phyloP scores from a whole-genome alignment of 208 protist genomes.

The Wallacemonas rigidus region DNA sequence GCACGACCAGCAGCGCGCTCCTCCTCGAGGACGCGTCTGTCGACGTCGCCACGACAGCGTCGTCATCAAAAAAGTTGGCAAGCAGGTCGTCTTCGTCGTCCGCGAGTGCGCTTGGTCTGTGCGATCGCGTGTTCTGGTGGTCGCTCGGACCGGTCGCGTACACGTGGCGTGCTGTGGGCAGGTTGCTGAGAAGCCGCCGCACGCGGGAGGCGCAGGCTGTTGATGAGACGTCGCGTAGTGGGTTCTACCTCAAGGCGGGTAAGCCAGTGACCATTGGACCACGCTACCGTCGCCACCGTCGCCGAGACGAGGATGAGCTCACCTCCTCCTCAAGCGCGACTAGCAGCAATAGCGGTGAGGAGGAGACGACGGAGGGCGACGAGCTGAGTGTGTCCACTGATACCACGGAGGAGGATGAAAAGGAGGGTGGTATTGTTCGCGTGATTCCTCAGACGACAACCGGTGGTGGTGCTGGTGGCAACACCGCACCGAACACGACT shows the following conservation, averaged over 20 bases:
- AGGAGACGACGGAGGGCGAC: conserved; percentile 4
- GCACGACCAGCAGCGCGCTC: not conserved
- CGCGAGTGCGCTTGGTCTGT: not conserved
- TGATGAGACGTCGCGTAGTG: conserved; percentile 1
- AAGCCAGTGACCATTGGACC: conserved; percentile 1
- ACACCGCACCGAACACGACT: no score
- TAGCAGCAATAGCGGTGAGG: not conserved
- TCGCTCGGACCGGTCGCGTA: conserved; percentile 11
- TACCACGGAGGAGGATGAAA: conserved; percentile 31
- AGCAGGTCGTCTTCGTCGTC: not conserved
- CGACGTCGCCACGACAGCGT: not conserved
- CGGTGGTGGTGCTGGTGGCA: not conserved
- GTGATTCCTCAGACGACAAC: conserved; percentile 20
- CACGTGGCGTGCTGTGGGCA: conserved; percentile 11
- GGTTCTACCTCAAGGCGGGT: conserved; percentile 10
- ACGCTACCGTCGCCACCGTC: not conserved
- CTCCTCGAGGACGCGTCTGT: not conserved
- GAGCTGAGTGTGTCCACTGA: conserved; percentile 20
- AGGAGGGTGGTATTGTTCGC: conserved; percentile 31
- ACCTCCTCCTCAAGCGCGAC: not conserved
- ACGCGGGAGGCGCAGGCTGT: not conserved
- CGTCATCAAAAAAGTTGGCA: no score
- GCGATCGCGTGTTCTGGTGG: conserved; percentile 8
- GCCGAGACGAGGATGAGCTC: not conserved
- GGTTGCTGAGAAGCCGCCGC: not conserved